A percentile compares a stretch with the other conserved stretches of the same genome.
phyloP scores from a whole-genome alignment of 331 rosid species.

The Ulmus americana region DNA sequence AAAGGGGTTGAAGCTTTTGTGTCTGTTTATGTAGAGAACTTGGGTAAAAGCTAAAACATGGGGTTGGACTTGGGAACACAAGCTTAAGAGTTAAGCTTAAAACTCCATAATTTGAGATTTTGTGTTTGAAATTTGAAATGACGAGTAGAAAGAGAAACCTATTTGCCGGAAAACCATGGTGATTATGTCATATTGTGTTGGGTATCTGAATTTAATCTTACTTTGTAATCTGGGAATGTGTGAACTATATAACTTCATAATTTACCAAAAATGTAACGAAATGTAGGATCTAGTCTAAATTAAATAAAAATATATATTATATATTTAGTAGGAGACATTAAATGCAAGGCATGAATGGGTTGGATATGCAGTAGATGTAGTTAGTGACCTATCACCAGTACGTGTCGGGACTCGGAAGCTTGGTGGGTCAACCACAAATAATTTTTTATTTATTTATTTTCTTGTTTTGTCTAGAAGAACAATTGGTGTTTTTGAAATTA shows the following conservation, averaged over 20 bases:
- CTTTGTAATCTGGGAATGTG: conserved; percentile 8
- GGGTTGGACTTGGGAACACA: conserved; percentile 3
- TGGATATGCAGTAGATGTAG: too few species aligned
- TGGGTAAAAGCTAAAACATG: not conserved
- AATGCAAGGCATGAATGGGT: too few species aligned
- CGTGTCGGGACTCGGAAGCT: too few species aligned
- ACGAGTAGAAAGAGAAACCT: conserved; percentile 2
- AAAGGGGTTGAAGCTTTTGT: not conserved
- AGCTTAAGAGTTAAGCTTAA: not conserved
- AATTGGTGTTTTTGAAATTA: too few species aligned
- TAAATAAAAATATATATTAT: too few species aligned
- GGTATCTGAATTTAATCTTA: not conserved
- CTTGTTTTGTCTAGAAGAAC: too few species aligned
- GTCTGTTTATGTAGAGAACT: conserved; percentile 4
- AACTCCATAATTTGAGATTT: not conserved
- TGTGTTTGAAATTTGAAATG: conserved; percentile 32
- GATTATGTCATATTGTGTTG: not conserved
- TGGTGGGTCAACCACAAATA: too few species aligned
- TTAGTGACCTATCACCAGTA: too few species aligned
- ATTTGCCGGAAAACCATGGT: conserved; percentile 17
- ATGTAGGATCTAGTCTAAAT: too few species aligned
- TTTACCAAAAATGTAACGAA: too few species aligned
- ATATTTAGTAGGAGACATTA: too few species aligned
- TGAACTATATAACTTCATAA: not conserved
- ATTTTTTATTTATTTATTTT: too few species aligned